Evolutionary conservation across 2,329 filamentous ascomycete species (phyloP).

Genomic region (Fusarium udum): DNA sequence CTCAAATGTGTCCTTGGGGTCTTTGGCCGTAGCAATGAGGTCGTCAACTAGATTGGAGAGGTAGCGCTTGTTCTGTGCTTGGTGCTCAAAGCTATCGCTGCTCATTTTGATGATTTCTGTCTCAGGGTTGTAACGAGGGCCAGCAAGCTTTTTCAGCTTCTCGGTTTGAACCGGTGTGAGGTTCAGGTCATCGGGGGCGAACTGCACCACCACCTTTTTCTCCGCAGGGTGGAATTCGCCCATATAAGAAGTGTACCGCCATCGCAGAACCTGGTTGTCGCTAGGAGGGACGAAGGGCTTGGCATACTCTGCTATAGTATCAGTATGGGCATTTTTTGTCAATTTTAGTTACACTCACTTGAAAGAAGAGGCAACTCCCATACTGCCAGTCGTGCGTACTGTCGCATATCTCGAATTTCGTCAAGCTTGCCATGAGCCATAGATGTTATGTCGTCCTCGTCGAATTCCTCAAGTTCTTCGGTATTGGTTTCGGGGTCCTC

Average conservation of each 20-base stretch:
- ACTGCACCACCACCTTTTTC: constrained; percentile 94
- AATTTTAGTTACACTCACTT: constrained; percentile 66
- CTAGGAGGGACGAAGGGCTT: constrained; percentile 81
- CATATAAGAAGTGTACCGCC: constrained; percentile 97
- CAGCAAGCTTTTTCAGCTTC: constrained; percentile 90
- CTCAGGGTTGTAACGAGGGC: constrained; percentile 86
- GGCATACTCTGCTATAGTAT: constrained; percentile 72
- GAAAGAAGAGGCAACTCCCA: constrained; percentile 96
- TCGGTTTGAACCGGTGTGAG: constrained; percentile 73
- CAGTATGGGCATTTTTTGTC: constrained; percentile 6
- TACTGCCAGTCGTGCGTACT: constrained; percentile 85
- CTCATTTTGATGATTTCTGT: constrained; percentile 87
- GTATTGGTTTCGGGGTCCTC: constrained; percentile 59
- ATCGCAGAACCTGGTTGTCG: constrained; percentile 77
- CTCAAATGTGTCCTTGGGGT: constrained; percentile 81
- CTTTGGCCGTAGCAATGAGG: constrained; percentile 79
- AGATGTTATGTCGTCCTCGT: constrained; percentile 84
- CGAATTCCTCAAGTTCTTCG: constrained; percentile 70
- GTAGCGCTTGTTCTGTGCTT: constrained; percentile 97
- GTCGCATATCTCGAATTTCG: constrained; percentile 84
- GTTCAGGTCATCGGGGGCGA: constrained; percentile 77
- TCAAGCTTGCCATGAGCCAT: constrained; percentile 89
- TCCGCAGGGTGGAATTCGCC: constrained; percentile 91
- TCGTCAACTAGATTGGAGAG: constrained; percentile 80
- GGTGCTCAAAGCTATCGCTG: constrained; percentile 86